Evolutionary conservation across 169 alveolate genomes (phyloP).

Genomic region (Eimeria necatrix): DNA sequence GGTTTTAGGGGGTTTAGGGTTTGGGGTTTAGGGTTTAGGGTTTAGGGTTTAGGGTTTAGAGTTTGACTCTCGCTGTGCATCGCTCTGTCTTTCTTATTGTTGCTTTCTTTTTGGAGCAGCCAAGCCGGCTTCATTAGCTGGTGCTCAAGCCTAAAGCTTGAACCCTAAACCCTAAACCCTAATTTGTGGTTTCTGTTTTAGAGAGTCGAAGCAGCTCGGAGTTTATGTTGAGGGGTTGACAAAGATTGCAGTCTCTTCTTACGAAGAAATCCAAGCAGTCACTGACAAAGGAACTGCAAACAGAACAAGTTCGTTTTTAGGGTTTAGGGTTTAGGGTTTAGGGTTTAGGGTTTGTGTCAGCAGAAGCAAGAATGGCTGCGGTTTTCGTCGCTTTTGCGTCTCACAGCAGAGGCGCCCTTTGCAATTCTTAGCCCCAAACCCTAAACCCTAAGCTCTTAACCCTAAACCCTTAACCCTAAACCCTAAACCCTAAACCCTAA

Average conservation of each 20-base stretch:
- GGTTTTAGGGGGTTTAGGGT: no score
- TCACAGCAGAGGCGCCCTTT: neutral
- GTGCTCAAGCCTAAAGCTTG: neutral
- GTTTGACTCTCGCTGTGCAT: no score
- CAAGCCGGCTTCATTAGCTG: neutral
- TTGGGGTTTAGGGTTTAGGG: no score
- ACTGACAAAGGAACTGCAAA: slow-evolving; percentile 91
- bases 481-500: neutral
- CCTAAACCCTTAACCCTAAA: neutral
- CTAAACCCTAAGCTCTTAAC: neutral
- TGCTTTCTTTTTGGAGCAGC: no score
- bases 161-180: neutral
- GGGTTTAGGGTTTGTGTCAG: neutral
- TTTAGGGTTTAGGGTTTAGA: no score
- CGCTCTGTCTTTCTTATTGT: no score
- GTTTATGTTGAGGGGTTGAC: slow-evolving; percentile 92
- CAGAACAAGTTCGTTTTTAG: slow-evolving; percentile 83
- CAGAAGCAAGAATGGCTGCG: neutral
- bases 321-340: slow-evolving; percentile 11
- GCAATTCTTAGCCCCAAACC: neutral
- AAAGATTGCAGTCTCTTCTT: slow-evolving; percentile 90
- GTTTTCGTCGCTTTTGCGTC: neutral
- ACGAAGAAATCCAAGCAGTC: slow-evolving; percentile 87
- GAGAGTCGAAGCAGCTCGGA: slow-evolving; percentile 92
- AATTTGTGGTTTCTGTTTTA: slow-evolving; percentile 27